Evolutionary conservation across 805 yeast species (phyloP), one percentile per base, ranked within the genome.

Genomic region (Brettanomyces naardenensis): DNA sequence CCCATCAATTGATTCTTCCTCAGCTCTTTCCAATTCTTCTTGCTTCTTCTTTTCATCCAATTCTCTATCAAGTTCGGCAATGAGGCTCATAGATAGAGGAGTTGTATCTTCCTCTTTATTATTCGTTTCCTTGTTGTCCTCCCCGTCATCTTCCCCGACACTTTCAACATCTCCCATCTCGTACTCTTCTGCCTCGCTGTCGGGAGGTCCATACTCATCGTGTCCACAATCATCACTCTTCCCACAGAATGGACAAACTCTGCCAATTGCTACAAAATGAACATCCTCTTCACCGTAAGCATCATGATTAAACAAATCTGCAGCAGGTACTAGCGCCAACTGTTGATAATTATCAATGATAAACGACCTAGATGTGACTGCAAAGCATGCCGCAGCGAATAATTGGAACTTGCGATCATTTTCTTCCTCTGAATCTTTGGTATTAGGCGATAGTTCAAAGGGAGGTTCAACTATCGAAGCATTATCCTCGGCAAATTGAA

Each of bases 291-390:
- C 51, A 2, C 58, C 76, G 11, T 61, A 68, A 5, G 67, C 56
- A 30, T 62, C 54, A 52, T 88, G 96, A 47, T 89, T 89, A 61
- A 88, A 86, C 26, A 90, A 62, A 59, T 89, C 95, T 0, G 96
- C 97, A 13, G 88, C 85, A 0, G 97, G 96, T 19, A 89, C 95
- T 35, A 90, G 62, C 0, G 84, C 86, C 22, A 80, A 66, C 23
- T 78, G 83, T 48, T 81, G 86, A 53, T 58, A 88, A 35, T 68
- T 67, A 56, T 90, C 97, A 21, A 89, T 74, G 29, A 77, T 78
- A 55, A 90, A 89, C 1, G 89, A 88, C 43, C 96, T 68, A 1
- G 92, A 75, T 0, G 89, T 76, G 13, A 86, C 68, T 0, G 80
- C 71, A 49, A 70, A 73, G 5, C 75, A 75, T 3, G 68, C 65